phyloP scores from a whole-genome alignment of 805 yeast species.

The Metschnikowia bowlesiae region DNA sequence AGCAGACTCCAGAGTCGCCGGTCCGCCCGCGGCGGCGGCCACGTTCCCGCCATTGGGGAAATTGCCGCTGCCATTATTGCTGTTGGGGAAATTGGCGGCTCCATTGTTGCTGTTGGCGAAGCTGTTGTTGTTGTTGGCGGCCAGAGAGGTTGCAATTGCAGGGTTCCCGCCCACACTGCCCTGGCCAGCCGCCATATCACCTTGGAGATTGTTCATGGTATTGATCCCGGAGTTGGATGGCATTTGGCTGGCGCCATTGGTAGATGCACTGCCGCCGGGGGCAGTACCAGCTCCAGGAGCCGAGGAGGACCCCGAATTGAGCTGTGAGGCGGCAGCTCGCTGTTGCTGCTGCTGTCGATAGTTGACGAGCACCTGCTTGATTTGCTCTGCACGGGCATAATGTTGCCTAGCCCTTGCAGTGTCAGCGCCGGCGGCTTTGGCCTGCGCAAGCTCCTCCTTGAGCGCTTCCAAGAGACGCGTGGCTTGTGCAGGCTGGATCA shows the following conservation, averaged over 20 bases:
- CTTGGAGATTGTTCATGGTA: background rate
- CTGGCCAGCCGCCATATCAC: background rate
- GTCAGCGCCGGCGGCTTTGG: conserved; percentile 52
- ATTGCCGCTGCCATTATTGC: background rate
- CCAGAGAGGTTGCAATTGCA: background rate
- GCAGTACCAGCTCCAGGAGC: background rate
- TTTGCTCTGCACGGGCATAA: conserved; percentile 56
- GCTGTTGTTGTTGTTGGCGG: background rate
- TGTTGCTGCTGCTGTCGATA: conserved; percentile 51
- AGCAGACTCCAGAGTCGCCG: background rate
- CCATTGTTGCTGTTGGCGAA: background rate
- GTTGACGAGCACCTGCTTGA: conserved; percentile 55
- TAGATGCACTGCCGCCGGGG: background rate
- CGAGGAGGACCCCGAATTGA: background rate
- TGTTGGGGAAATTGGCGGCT: background rate
- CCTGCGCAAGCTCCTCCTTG: conserved; percentile 53
- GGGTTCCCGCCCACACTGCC: background rate
- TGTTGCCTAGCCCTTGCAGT: conserved; percentile 56
- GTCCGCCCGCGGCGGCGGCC: background rate
- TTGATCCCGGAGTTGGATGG: background rate
- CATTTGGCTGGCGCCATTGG: background rate
- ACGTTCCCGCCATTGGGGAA: background rate
- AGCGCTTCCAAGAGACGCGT: conserved; percentile 58
- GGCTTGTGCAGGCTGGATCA: conserved; percentile 47
- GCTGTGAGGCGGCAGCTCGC: conserved; percentile 15